These are phyloP conservation scores for Pelargonium australe DNA, from an alignment of 441 rosid species.

Conservation along the genomic window DNA sequence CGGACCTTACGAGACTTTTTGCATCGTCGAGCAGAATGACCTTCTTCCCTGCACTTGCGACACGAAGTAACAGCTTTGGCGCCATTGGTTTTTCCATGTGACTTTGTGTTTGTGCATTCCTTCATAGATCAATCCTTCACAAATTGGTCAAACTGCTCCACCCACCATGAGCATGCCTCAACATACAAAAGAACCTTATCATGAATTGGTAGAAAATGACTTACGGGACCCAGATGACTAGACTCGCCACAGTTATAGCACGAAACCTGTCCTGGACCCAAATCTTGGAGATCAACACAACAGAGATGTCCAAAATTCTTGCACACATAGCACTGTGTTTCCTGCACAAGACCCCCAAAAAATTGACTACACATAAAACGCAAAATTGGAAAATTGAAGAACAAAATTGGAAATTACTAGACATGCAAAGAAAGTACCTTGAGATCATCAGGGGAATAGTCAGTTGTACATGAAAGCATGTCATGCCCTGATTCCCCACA, in stretches of 20 bases:
- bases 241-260: slow-evolving; percentile 31
- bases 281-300: slow-evolving; percentile 17
- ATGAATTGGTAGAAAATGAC: slow-evolving; percentile 6
- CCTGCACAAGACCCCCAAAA: neutral
- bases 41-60: slow-evolving; percentile 25
- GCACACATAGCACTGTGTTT: slow-evolving; percentile 20
- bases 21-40: slow-evolving; percentile 23
- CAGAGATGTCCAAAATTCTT: slow-evolving; percentile 34
- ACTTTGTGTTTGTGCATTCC: neutral
- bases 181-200: neutral
- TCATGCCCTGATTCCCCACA: slow-evolving; percentile 31
- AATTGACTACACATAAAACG: neutral
- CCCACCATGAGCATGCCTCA: neutral
- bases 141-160: slow-evolving; percentile 6
- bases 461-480: slow-evolving; percentile 30
- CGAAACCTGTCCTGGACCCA: slow-evolving; percentile 14
- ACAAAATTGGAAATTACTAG: neutral
- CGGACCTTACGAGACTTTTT: slow-evolving; percentile 16
- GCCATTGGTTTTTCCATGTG: neutral
- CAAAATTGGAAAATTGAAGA: neutral
- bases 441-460: slow-evolving; percentile 31
- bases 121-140: slow-evolving; percentile 15
- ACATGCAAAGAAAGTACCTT: slow-evolving; percentile 23
- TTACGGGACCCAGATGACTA: slow-evolving; percentile 28
- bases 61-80: slow-evolving; percentile 1